Base-by-base conservation (phyloP, 495 filamentous ascomycete species). In the Aspergillus affinis region DNA sequence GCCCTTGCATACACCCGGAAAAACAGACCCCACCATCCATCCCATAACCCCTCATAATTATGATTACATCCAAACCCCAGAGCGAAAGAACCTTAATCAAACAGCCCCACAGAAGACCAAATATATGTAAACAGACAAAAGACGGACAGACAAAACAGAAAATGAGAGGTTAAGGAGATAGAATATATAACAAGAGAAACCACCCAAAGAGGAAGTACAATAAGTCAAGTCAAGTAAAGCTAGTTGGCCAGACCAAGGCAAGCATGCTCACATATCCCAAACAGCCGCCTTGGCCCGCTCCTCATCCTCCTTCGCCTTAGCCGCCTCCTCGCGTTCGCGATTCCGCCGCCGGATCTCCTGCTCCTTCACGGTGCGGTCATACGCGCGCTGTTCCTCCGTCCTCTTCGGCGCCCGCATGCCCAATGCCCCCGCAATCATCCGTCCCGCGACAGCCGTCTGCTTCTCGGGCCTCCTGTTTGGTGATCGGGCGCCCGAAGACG, bases 351-450 rank as follows among this genome's bases (percentile, higher is more conserved):
- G 91, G 58, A 84, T 84, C 80, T 97, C 93, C 77, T 91, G 90
- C 75, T 95, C 90, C 69, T 88, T 88, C 51, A 93, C 75, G 12
- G 90, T 87, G 54, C 81, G 81, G 68, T 98, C 94, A 71, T 96
- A 98, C 61, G 89, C 89, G 59, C 81, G 78, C 80, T 96, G 88
- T 75, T 97, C 93, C 67, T 96, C 91, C 12, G 90, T 97, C 69
- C 82, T 81, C 78, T 84, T 89, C 29, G 90, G 90, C 36, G 90
- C 84, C 60, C 85, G 84, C 46, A 98, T 84, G 5, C 94, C 94
- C 65, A 98, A 76, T 6, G 89, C 94, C 21, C 86, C 90, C 0
- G 92, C 91, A 69, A 98, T 97, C 86, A 98, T 80, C 62, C 94
- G 81, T 57, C 89, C 84, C 26, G 94, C 94, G 48, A 93, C 91